These are phyloP conservation scores for Podospora bellae-mahoneyi DNA, from an alignment of 495 filamentous ascomycete species.

Conservation along the genomic window DNA sequence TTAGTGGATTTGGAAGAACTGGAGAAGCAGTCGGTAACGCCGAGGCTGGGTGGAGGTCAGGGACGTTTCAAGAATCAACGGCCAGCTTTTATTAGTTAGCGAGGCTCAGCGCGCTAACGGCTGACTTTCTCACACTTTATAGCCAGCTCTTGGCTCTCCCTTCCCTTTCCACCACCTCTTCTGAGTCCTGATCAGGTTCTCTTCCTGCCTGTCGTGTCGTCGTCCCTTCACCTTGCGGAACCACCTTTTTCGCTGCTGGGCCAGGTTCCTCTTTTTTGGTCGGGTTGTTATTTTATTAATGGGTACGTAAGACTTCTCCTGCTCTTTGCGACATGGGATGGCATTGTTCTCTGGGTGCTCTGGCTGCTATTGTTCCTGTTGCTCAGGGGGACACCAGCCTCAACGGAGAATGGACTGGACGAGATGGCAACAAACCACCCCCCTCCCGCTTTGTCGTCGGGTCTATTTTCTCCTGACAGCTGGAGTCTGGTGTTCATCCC, in stretches of 20 bases:
- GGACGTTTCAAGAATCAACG: slow-evolving; percentile 5
- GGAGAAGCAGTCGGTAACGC: background rate
- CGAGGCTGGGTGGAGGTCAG: background rate
- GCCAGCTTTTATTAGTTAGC: slow-evolving; percentile 2
- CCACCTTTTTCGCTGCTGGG: slow-evolving; percentile 10
- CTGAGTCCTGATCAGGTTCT: background rate
- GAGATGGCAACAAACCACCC: background rate
- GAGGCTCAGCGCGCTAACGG: slow-evolving; percentile 5
- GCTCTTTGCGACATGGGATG: slow-evolving; percentile 7
- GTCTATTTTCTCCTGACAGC: background rate
- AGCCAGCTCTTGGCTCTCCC: background rate
- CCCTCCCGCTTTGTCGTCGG: background rate
- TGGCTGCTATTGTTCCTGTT: slow-evolving; percentile 1
- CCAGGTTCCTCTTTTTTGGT: slow-evolving; percentile 11
- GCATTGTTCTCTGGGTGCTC: slow-evolving; percentile 2
- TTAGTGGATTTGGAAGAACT: background rate
- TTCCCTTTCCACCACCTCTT: slow-evolving; percentile 2
- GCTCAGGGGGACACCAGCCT: background rate
- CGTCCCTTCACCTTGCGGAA: slow-evolving; percentile 1
- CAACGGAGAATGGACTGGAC: background rate
- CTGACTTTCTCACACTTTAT: background rate
- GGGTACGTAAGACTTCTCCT: slow-evolving; percentile 8
- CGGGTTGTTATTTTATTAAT: slow-evolving; percentile 7
- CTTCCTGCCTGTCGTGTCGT: slow-evolving; percentile 7
- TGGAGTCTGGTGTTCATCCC: background rate